Evolutionary conservation across 2,329 filamentous ascomycete species (phyloP).

Genomic region (Penicillium sp.): DNA sequence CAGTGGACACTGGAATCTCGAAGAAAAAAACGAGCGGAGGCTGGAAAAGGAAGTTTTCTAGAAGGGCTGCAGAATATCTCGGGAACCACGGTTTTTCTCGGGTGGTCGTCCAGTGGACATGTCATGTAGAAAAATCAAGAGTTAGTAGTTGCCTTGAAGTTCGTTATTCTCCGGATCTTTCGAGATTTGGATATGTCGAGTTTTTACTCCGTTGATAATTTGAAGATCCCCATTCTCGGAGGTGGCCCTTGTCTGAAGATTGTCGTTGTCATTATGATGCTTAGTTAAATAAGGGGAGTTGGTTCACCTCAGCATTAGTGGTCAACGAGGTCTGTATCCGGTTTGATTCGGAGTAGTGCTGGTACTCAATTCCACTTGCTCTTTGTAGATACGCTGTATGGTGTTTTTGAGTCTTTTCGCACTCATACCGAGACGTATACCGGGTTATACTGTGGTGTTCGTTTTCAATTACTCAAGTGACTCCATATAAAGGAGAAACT

Average conservation of each 20-base stretch:
- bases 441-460: background rate
- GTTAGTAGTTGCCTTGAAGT: background rate
- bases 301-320: background rate
- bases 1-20: conserved; percentile 6
- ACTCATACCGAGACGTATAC: background rate
- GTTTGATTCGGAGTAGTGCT: background rate
- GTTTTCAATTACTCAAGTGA: background rate
- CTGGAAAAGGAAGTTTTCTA: conserved; percentile 14
- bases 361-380: background rate
- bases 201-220: background rate
- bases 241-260: conserved; percentile 2
- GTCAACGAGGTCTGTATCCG: background rate
- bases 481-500: conserved; percentile 3
- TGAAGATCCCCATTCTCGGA: background rate
- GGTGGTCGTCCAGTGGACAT: background rate
- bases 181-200: conserved; percentile 1
- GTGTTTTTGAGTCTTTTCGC: background rate
- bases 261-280: background rate
- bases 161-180: background rate
- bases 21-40: background rate
- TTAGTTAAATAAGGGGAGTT: background rate
- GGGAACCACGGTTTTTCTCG: background rate
- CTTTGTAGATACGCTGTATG: background rate
- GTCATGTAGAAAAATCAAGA: background rate
- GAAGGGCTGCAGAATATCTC: conserved; percentile 6